Evolutionary conservation across 1,284 basidiomycete species (phyloP), one percentile per base, ranked within the genome.

Genomic region (Pyrrhoderma noxium): DNA sequence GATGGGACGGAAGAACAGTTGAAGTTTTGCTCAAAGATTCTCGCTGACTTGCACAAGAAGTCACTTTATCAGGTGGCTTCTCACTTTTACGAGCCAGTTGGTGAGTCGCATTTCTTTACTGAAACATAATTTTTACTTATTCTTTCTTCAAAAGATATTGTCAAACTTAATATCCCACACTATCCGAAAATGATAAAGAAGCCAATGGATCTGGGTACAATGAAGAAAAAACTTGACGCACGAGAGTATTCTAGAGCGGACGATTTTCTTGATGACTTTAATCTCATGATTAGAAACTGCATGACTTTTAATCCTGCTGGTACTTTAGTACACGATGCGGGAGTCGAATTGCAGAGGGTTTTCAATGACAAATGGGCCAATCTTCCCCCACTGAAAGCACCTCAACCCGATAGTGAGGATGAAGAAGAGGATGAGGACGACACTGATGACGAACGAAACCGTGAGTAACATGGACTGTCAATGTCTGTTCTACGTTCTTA

Each of bases 71-170:
- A 72, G 41, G 71, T 85, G 45, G 92, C 90, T 0, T 78, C 77
- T 65, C 90, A 90, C 1, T 99, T 99, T 70, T 88, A 96, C 59
- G 89, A 93, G 63, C 89, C 94, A 55, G 93, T 98, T 57, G 90
- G 89, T 83, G 65, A 69, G 84, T 82, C 54, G 34, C 9, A 8
- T 18, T 8, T 45, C 16, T n/a, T 40, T 23, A 27, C 5, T 40
- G 4, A 40, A 16, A n/a, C 7, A 16, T 40, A 7, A 4, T 5
- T 18, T 40, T 22, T 40, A 22, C 38, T 40, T n/a, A 40, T 40
- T 5, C n/a, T 18, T 16, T 16, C 8, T 40, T 40, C n/a, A n/a
- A 8, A 7, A 86, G 90, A 93, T 64, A 80, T 81, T 67, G 70
- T 85, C 47, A 82, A 80, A 59, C 77, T 94, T 62, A 81, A 86